Conservation (phyloP, 306 rosid species). For the Fragaria nilgerrensis region DNA sequence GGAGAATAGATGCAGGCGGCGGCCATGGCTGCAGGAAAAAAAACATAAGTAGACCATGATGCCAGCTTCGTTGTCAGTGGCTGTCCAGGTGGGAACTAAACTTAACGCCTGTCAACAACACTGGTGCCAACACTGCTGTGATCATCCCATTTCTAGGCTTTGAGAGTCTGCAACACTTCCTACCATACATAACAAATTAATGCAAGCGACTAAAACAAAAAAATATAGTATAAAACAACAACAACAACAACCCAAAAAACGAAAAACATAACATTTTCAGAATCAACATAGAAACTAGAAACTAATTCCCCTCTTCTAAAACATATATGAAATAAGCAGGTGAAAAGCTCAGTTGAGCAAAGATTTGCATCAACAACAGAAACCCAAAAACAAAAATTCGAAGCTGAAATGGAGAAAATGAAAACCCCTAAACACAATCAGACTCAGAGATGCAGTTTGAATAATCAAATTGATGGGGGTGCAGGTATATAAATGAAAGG, state of each 20-base stretch:
- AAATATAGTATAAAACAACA: background rate
- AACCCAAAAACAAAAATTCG: too few species aligned
- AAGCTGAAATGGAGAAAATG: too few species aligned
- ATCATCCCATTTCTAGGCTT: conserved; percentile 17
- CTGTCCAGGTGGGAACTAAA: conserved; percentile 18
- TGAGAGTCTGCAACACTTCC: conserved; percentile 10
- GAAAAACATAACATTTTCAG: background rate
- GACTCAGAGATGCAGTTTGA: too few species aligned
- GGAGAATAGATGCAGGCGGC: conserved; percentile 42
- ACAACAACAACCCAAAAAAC: background rate
- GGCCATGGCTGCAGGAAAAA: conserved; percentile 42
- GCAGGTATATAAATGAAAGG: too few species aligned
- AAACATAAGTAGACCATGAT: conserved; percentile 22
- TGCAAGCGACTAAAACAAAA: background rate
- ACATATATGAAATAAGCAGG: too few species aligned
- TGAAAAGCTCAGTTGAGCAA: too few species aligned
- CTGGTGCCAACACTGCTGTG: background rate
- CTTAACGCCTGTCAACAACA: too few species aligned
- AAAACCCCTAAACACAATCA: too few species aligned
- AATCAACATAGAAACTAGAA: background rate
- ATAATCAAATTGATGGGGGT: too few species aligned
- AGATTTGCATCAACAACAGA: too few species aligned
- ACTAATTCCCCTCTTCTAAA: too few species aligned
- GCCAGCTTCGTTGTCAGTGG: conserved; percentile 42
- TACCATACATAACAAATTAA: background rate